These are phyloP conservation scores for Globisporangium heterothallicum DNA, from an alignment of 352 stramenopile genomes.

Conservation along the genomic window DNA sequence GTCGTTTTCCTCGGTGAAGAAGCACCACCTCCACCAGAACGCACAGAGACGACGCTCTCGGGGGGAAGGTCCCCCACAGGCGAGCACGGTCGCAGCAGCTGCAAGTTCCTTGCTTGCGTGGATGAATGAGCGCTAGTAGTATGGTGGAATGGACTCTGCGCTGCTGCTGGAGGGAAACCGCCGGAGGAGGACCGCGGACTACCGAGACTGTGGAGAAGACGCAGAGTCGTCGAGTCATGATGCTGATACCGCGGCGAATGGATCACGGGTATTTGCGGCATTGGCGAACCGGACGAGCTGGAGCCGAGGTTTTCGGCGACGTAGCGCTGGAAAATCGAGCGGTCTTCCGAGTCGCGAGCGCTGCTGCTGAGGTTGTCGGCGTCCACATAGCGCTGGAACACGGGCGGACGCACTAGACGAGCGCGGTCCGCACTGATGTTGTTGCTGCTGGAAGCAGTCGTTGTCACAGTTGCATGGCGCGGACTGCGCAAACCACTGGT, in stretches of 20 bases:
- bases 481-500: constrained; percentile 10
- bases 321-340: constrained; percentile 11
- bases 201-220: constrained; percentile 1
- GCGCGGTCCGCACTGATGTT: not conserved
- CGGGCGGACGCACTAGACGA: not conserved
- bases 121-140: no score
- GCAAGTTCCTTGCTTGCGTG: not conserved
- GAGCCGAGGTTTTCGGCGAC: constrained; percentile 2
- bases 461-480: constrained; percentile 2
- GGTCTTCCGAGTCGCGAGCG: constrained; percentile 3
- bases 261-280: not conserved
- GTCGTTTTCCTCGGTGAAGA: not conserved
- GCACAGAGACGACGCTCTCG: constrained; percentile 9
- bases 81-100: constrained; percentile 18
- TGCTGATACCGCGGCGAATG: constrained; percentile 6
- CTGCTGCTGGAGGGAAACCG: not conserved
- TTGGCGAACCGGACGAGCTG: no score
- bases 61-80: constrained; percentile 26
- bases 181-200: no score
- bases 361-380: not conserved
- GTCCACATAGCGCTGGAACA: constrained; percentile 8
- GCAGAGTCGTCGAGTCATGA: not conserved
- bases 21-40: not conserved
- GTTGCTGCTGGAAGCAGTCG: not conserved
- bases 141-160: no score